Base-by-base conservation (phyloP, 208 protist species). In the Wallacemonas collosoma region DNA sequence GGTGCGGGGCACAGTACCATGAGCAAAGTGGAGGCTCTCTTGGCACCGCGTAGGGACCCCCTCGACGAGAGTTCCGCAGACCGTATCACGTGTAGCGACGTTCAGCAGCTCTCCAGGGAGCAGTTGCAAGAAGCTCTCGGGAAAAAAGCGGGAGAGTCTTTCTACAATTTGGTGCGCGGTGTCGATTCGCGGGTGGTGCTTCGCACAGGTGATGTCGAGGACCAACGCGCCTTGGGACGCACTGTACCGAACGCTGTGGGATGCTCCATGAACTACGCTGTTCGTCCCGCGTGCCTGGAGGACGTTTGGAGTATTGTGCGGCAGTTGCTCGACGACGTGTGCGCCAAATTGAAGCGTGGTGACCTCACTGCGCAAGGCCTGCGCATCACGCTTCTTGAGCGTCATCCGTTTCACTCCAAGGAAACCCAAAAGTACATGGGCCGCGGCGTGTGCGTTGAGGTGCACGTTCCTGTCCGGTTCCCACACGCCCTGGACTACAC, bases 251-350 rank as follows among this genome's bases (percentile, higher is more conserved):
- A 62, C 17, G 85, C 85, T 12, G 76, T 97, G 2, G 81, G 87
- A 15, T 97, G 89, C 75, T 90, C 87, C 41, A 95, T 97, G 90
- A 95, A 97, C 79, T 97, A 97, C 76, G 90, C 87, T 1, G 93
- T 97, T 51, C 81, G 93, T 7, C 90, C 90, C 3, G 45, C 45
- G 5, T 72, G 69, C 38, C 26, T 83, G 7, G 82, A 87, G 9
- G 93, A 95, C 72, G 78, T 97, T 8, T 90, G 81, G 81, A 79
- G 40, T 38, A 93, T 97, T 68, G 36, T 76, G 17, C 69, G 55
- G 7, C 74, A 97, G 68, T 69, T 97, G 3, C 71, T 95, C 8
- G 80, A 86, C 41, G 89, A 86, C 63, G 90, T 94, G 12, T 89
- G 85, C 68, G 57, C 4, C 14, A 97, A 97, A 77, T 68, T 97